A percentile compares a stretch with the other conserved stretches of the same genome.
Conservation (phyloP, 257 asterid species). For the Plantago ovata region DNA sequence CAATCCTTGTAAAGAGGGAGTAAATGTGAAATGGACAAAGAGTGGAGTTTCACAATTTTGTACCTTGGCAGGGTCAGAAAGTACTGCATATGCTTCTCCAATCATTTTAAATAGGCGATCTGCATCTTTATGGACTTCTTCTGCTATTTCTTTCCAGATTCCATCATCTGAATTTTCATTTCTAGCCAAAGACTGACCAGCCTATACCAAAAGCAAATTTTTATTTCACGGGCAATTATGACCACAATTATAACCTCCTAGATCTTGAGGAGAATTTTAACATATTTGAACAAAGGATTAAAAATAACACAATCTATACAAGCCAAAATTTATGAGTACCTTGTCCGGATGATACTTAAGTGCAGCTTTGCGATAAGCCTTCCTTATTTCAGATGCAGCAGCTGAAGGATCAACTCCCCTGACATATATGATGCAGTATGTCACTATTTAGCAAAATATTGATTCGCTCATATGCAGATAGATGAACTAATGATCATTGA, state of each 20-base stretch:
- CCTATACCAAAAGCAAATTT: slow-evolving; percentile 38
- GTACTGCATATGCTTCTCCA: slow-evolving; percentile 94
- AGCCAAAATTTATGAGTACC: slow-evolving; percentile 41
- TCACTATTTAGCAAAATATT: slow-evolving; percentile 6
- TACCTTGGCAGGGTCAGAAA: slow-evolving; percentile 93
- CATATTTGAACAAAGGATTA: too few relatives aligned
- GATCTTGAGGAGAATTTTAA: too few relatives aligned
- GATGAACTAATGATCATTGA: background rate
- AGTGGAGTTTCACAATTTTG: slow-evolving; percentile 6
- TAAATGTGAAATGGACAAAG: too few relatives aligned
- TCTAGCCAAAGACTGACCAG: slow-evolving; percentile 74
- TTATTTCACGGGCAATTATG: slow-evolving; percentile 2
- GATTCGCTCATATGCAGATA: slow-evolving; percentile 1
- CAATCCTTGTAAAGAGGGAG: background rate
- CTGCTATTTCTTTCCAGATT: slow-evolving; percentile 81
- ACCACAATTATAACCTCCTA: too few relatives aligned
- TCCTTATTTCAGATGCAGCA: slow-evolving; percentile 76
- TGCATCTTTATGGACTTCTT: slow-evolving; percentile 76
- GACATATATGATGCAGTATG: slow-evolving; percentile 30
- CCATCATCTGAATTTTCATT: slow-evolving; percentile 72
- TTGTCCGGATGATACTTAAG: slow-evolving; percentile 95
- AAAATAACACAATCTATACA: slow-evolving; percentile 2
- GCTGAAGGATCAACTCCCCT: slow-evolving; percentile 94
- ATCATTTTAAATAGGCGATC: slow-evolving; percentile 90
- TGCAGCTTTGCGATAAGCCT: slow-evolving; percentile 93